Evolutionary conservation across 1,139 yeast species (phyloP), one percentile per base, ranked within the genome.

Genomic region (Blastobotrys niveus): DNA sequence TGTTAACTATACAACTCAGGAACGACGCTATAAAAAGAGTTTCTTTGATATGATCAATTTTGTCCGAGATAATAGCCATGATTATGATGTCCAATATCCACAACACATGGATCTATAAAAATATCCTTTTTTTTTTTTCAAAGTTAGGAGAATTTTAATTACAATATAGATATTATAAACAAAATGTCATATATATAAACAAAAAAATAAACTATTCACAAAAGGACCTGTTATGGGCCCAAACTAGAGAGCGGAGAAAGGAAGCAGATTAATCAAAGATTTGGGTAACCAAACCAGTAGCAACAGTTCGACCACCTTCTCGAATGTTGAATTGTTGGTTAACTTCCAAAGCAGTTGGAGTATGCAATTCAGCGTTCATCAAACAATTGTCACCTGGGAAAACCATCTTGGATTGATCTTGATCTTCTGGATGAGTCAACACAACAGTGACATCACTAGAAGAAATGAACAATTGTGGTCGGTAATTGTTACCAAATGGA

Each of bases 301-400:
- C 98, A 58, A 91, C 97, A 55, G 98, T 91, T 74, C 82, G 86
- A 67, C 97, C 97, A 74, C 98, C 97, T 76, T 91, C 99, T 81
- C 99, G 93, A 68, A 91, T 79, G 80, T 91, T 91, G 83, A 91
- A 91, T 73, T 97, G 86, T 76, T 88, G 96, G 70, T 94, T 94
- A 7, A 83, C 82, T 76, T 91, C 98, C 57, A 93, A 66, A 55
- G 97, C 96, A 59, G 94, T 86, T 66, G 95, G 91, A 73, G 80
- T 87, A 56, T 84, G 82, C 66, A 91, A 77, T 65, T 84, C 86
- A 65, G 93, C 87, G 62, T 80, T 82, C 96, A 93, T 87, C 75
- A 93, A 98, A 56, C 88, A 78, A 71, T 91, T 91, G 77, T 93
- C 98, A 74, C 98, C 99, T 54, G 99, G 99, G 77, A 86, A 78